Base-by-base conservation (phyloP, 768 basidiomycete genomes). In the Suillus americanus region DNA sequence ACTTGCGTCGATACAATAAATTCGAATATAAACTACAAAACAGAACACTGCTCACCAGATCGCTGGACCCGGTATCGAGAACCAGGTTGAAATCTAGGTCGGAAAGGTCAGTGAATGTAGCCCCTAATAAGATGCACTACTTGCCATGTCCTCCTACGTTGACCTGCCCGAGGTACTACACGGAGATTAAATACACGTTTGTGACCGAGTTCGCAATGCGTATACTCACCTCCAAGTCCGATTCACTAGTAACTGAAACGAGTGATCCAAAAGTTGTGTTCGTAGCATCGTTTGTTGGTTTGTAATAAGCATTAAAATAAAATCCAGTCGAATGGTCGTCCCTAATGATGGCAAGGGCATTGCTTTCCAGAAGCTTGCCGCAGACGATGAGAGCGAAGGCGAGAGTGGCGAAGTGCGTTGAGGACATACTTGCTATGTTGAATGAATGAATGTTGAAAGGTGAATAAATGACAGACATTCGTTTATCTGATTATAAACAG, bases 321-420 rank as follows among this genome's bases (percentile, higher is more conserved):
- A 35, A 62, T 28, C 59, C 14, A n/a, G 54, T 60, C n/a, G 57
- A 16, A 33, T 13, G 18, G 43, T 20, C 57, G 51, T 63, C 48
- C n/a, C 5, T 45, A 18, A 61, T 67, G 51, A 69, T 72, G 61
- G 61, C 38, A 63, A 66, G 66, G 20, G 72, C 72, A 66, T 65
- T 63, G 73, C 75, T 76, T 73, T 68, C 74, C 75, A 75, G 74
- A 76, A 75, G 75, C 74, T 68, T 65, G 63, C 69, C 57, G 28
- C 64, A 69, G 33, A 25, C 59, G 18, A 55, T 2, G 50, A 65
- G 64, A 55, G 45, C 43, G 18, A 70, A 20, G 20, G 25, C 54
- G 20, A 75, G 33, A 33, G 30, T 54, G 53, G 53, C 10, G 53
- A 54, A 35, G 5, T 20, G 53, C 6, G 20, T 35, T 33, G 33